Conservation (phyloP, 257 asterid species). For the Leonotis leonurus region DNA sequence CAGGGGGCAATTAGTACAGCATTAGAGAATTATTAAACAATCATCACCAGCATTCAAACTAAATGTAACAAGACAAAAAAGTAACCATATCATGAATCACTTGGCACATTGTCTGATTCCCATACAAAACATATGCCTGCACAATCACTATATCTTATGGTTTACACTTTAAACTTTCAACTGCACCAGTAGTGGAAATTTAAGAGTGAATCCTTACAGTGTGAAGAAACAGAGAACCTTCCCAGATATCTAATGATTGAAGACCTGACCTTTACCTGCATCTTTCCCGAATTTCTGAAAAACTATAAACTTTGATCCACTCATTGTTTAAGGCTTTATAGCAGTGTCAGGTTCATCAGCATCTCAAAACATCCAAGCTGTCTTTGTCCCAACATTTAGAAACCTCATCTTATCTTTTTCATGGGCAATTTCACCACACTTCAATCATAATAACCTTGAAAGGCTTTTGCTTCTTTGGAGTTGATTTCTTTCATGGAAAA, state of each 20-base stretch:
- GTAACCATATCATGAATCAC: background rate
- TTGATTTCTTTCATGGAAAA: slow-evolving; percentile 75
- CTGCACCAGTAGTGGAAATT: background rate
- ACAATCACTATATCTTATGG: too few relatives aligned
- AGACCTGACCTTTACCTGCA: slow-evolving; percentile 37
- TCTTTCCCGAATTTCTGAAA: slow-evolving; percentile 47
- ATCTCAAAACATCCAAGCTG: slow-evolving; percentile 48
- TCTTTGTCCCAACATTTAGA: slow-evolving; percentile 50
- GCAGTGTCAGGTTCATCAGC: slow-evolving; percentile 53
- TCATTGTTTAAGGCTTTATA: slow-evolving; percentile 52
- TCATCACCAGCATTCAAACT: too few relatives aligned
- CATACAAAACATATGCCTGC: too few relatives aligned
- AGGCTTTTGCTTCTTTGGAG: slow-evolving; percentile 78
- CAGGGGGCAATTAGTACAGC: background rate
- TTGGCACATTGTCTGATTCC: background rate
- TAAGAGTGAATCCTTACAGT: background rate
- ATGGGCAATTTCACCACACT: slow-evolving; percentile 47
- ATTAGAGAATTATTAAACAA: too few relatives aligned
- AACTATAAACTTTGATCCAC: slow-evolving; percentile 53
- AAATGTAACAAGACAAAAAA: background rate
- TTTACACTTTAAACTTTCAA: slow-evolving; percentile 12
- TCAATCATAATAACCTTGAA: slow-evolving; percentile 60
- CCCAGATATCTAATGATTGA: slow-evolving; percentile 32
- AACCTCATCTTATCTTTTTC: slow-evolving; percentile 37
- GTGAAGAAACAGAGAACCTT: slow-evolving; percentile 11